A percentile compares a stretch with the other conserved stretches of the same genome.
phyloP scores from a whole-genome alignment of 768 basidiomycete species.

The Galerina sulciceps region DNA sequence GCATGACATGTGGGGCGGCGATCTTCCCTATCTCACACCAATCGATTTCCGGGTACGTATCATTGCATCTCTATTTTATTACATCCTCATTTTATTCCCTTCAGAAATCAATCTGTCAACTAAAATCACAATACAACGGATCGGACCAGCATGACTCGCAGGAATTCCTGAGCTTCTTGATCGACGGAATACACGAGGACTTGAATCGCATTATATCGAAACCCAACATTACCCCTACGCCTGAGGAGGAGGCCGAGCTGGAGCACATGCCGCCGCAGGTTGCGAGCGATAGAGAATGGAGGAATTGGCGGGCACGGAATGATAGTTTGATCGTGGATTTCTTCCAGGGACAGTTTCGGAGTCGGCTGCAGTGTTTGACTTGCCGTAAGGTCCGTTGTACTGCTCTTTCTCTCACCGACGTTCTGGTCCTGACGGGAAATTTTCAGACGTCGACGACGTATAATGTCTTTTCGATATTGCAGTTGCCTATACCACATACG shows the following conservation, averaged over 20 bases:
- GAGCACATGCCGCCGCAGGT: constrained; percentile 86
- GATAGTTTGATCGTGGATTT: constrained; percentile 95
- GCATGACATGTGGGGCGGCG: constrained; percentile 86
- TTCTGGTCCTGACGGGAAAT: background rate
- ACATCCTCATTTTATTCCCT: background rate
- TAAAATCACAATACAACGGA: constrained; percentile 77
- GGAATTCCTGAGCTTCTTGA: constrained; percentile 92
- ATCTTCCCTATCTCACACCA: constrained; percentile 82
- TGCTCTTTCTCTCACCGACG: background rate
- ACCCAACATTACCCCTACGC: constrained; percentile 63
- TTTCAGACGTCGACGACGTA: constrained; percentile 94
- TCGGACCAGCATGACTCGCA: constrained; percentile 97
- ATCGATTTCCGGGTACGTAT: constrained; percentile 78
- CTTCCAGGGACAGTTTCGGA: constrained; percentile 97
- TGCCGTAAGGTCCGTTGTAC: constrained; percentile 73
- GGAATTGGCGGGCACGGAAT: constrained; percentile 84
- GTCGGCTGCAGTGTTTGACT: constrained; percentile 85
- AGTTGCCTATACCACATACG: constrained; percentile 81
- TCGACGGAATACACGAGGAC: constrained; percentile 92
- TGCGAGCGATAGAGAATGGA: constrained; percentile 93
- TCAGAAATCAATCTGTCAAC: constrained; percentile 48
- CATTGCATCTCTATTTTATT: background rate
- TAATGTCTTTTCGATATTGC: constrained; percentile 94
- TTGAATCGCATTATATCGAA: constrained; percentile 83
- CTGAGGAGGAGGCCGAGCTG: constrained; percentile 85